Evolutionary conservation across 2,329 filamentous ascomycete genomes (phyloP).

Genomic region (Phialemoniopsis sp.): DNA sequence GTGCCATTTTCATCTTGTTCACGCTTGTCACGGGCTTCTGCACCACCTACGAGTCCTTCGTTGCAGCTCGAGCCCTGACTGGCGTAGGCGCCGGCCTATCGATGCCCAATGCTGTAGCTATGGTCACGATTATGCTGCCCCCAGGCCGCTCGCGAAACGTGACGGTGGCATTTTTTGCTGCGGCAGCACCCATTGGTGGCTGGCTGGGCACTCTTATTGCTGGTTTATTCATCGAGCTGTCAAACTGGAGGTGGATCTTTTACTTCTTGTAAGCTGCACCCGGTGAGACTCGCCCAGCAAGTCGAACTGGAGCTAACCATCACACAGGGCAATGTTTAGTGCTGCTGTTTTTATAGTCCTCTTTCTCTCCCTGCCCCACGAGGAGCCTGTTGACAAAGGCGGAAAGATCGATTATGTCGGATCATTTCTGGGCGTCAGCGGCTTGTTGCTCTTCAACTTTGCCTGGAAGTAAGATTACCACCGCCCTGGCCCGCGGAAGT

Average conservation of each 20-base stretch:
- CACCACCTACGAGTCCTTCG: conserved; percentile 33
- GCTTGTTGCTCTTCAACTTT: conserved; percentile 44
- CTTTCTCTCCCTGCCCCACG: conserved; percentile 13
- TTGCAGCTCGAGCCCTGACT: conserved; percentile 36
- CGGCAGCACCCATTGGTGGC: conserved; percentile 39
- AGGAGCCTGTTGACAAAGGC: conserved; percentile 24
- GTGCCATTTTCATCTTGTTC: conserved; percentile 33
- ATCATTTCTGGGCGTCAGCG: conserved; percentile 27
- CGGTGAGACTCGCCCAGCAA: too few relatives aligned
- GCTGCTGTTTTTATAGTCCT: conserved; percentile 10
- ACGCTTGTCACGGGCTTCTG: conserved; percentile 39
- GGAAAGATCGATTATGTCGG: conserved; percentile 35
- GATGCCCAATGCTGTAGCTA: conserved; percentile 48
- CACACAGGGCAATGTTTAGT: conserved; percentile 7
- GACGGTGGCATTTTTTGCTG: conserved; percentile 40
- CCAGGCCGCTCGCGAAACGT: conserved; percentile 40
- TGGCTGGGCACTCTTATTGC: conserved; percentile 34
- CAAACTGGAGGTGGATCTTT: conserved; percentile 35
- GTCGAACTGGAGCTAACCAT: conserved; percentile 5
- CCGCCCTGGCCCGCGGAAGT: too few relatives aligned
- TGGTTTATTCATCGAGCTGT: conserved; percentile 27
- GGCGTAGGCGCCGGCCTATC: conserved; percentile 47
- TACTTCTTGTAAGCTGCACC: conserved; percentile 24
- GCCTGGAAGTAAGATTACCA: conserved; percentile 49
- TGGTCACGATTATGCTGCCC: conserved; percentile 41